A percentile compares a stretch with the other conserved stretches of the same genome.
phyloP scores from a whole-genome alignment of 2,329 filamentous ascomycete genomes.

The Stagonosporopsis chrysanthemi region DNA sequence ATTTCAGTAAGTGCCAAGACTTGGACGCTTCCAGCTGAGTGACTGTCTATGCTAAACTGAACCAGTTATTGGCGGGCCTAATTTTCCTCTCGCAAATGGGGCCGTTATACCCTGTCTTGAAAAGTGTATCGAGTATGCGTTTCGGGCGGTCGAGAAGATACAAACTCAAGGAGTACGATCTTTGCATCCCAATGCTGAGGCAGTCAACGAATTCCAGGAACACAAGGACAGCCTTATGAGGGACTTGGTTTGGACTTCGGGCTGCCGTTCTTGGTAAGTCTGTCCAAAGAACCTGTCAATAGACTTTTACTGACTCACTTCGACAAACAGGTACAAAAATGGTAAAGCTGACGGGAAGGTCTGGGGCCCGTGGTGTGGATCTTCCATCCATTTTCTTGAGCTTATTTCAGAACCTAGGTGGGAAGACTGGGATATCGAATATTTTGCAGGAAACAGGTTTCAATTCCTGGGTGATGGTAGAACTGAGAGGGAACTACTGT shows the following conservation, averaged over 20 bases:
- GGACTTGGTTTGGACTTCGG: constrained; percentile 25
- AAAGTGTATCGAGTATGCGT: constrained; percentile 50
- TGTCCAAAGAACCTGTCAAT: no score
- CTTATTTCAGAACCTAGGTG: constrained; percentile 48
- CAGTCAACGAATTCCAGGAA: constrained; percentile 45
- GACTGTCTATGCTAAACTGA: no score
- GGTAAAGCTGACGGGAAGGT: constrained; percentile 10
- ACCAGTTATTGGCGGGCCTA: constrained; percentile 8
- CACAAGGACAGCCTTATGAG: constrained; percentile 51
- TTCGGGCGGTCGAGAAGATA: constrained; percentile 51
- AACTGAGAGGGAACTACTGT: no score
- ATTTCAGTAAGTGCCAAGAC: no score
- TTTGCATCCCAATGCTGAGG: constrained; percentile 40
- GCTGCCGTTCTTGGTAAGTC: constrained; percentile 25
- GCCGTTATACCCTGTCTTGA: constrained; percentile 52
- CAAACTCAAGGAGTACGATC: constrained; percentile 54
- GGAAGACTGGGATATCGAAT: constrained; percentile 55
- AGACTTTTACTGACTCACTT: no score
- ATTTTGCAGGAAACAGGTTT: constrained; percentile 22
- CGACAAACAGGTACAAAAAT: constrained; percentile 14
- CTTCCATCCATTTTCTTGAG: constrained; percentile 50
- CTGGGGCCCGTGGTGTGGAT: constrained; percentile 44
- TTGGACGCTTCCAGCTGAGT: neutral
- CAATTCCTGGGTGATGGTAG: constrained; percentile 10
- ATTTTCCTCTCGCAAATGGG: constrained; percentile 51